Evolutionary conservation across 2,329 filamentous ascomycete species (phyloP).

Genomic region (Epichloe elymi): DNA sequence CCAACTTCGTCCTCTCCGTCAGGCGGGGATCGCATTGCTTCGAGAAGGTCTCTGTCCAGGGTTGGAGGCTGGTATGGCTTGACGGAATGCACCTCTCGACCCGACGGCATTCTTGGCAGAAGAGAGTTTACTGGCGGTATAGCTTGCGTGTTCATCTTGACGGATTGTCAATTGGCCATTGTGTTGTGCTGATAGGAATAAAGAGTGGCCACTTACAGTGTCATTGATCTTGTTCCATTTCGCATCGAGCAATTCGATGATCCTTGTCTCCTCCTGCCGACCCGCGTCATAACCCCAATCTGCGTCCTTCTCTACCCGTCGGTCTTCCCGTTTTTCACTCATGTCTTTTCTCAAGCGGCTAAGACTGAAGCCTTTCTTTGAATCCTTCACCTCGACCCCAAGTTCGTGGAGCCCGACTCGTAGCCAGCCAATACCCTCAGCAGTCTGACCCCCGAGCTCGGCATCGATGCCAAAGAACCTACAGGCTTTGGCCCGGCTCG

Average conservation of each 20-base stretch:
- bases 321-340: conserved; percentile 67
- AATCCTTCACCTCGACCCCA: conserved; percentile 42
- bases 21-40: conserved; percentile 37
- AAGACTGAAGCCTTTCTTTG: conserved; percentile 43
- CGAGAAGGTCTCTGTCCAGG: conserved; percentile 52
- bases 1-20: conserved; percentile 20
- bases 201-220: conserved; percentile 44
- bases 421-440: conserved; percentile 78
- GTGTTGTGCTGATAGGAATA: background rate
- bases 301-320: conserved; percentile 58
- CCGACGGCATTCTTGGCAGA: conserved; percentile 69
- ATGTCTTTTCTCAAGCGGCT: conserved; percentile 59
- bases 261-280: conserved; percentile 67
- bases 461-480: conserved; percentile 85
- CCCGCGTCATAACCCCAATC: conserved; percentile 77
- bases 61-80: conserved; percentile 53
- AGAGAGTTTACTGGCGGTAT: conserved; percentile 62
- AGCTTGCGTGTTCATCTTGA: conserved; percentile 63
- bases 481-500: conserved; percentile 72
- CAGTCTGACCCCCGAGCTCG: conserved; percentile 72
- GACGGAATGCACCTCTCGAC: conserved; percentile 69
- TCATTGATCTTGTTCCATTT: conserved; percentile 94
- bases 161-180: background rate
- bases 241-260: conserved; percentile 72
- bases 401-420: conserved; percentile 64